A percentile compares a stretch with the other conserved stretches of the same genome.
These are phyloP conservation scores for Vicia villosa DNA, from an alignment of 306 rosid species.

Conservation along the genomic window DNA sequence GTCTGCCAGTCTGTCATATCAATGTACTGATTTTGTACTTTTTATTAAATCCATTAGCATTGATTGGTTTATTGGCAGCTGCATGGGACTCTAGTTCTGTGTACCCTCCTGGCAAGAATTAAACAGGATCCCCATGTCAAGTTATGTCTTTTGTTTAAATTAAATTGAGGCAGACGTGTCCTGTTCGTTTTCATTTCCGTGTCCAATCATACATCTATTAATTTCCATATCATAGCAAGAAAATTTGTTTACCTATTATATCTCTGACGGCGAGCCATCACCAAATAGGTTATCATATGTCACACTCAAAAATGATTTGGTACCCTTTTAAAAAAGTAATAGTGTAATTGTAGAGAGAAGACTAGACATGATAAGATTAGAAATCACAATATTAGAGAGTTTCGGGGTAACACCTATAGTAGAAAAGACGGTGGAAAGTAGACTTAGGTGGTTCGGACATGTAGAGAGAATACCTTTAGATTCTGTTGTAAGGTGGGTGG, in stretches of 20 bases:
- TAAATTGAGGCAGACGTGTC: conserved; percentile 15
- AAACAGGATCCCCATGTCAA: conserved; percentile 1
- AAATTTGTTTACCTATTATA: conserved; percentile 3
- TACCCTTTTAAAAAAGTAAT: conserved; percentile 2
- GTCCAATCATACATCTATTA: conserved; percentile 12
- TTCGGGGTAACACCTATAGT: too few relatives aligned
- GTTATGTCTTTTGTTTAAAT: neutral
- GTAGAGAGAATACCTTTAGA: too few relatives aligned
- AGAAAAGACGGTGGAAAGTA: too few relatives aligned
- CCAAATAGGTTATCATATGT: conserved; percentile 9
- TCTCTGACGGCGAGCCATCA: conserved; percentile 29
- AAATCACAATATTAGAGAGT: too few relatives aligned
- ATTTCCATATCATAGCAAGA: conserved; percentile 16
- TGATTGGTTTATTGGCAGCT: neutral
- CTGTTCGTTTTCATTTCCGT: conserved; percentile 12
- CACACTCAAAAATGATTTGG: conserved; percentile 25
- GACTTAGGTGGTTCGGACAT: too few relatives aligned
- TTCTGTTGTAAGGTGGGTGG: too few relatives aligned
- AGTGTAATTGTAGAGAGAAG: neutral
- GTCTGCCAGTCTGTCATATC: conserved; percentile 1
- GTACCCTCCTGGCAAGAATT: conserved; percentile 12
- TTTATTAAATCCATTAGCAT: neutral
- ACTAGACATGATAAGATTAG: too few relatives aligned
- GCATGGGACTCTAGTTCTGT: conserved; percentile 12
- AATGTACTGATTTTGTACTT: conserved; percentile 8